phyloP scores from a whole-genome alignment of 176 grass and related monocot species.

The bread wheat (Triticum aestivum) region DNA sequence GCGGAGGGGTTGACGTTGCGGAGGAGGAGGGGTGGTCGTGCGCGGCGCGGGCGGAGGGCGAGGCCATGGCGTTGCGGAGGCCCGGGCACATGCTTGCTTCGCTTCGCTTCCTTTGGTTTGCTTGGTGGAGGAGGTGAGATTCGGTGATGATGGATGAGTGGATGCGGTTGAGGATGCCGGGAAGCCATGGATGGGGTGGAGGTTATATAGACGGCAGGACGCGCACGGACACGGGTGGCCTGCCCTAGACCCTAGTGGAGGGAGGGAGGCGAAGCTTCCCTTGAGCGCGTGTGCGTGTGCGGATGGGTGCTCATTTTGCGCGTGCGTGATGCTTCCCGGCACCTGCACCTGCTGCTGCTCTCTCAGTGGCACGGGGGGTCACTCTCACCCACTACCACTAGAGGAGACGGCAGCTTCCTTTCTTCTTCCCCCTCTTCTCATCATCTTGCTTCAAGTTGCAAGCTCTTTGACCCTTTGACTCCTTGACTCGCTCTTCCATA shows the following conservation, averaged over 20 bases:
- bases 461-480: too few species aligned
- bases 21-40: constrained; percentile 18
- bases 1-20: constrained; percentile 52
- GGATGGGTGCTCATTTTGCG: neutral
- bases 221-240: neutral
- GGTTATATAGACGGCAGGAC: neutral
- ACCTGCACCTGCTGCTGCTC: neutral
- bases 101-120: neutral
- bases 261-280: neutral
- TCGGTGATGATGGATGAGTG: constrained; percentile 4
- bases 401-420: neutral
- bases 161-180: neutral
- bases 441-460: too few species aligned
- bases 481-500: too few species aligned
- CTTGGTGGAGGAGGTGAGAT: neutral
- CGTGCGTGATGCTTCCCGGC: neutral
- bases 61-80: neutral
- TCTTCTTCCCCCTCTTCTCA: too few species aligned
- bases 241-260: too few species aligned
- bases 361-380: neutral
- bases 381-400: neutral
- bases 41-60: too few species aligned
- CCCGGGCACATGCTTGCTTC: neutral
- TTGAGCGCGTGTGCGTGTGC: neutral
- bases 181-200: neutral